A percentile compares a stretch with the other conserved stretches of the same genome.
These are phyloP conservation scores for Mentha longifolia DNA, from an alignment of 257 asterid species.

Conservation along the genomic window DNA sequence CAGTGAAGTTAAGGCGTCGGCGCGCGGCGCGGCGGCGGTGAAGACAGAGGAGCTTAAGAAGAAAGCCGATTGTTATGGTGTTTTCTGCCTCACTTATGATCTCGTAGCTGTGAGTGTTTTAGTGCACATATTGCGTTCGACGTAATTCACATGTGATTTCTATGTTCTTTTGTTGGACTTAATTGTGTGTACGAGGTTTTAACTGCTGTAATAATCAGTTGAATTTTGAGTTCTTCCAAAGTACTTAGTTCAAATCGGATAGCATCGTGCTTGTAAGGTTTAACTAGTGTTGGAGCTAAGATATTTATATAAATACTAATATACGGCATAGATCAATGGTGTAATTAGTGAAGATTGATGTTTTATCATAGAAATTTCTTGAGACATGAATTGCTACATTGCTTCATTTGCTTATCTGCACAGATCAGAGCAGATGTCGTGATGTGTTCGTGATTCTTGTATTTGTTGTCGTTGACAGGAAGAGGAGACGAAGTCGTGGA, in stretches of 20 bases:
- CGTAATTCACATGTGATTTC: slow-evolving; percentile 4
- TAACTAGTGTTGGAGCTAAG: not conserved
- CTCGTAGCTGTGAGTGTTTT: slow-evolving; percentile 79
- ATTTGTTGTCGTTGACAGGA: slow-evolving; percentile 55
- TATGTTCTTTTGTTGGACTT: not conserved
- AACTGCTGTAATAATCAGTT: not conserved
- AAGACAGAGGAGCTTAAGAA: slow-evolving; percentile 68
- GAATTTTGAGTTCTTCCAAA: not conserved
- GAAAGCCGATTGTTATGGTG: slow-evolving; percentile 87
- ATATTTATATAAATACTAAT: not conserved
- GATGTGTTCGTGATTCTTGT: not conserved
- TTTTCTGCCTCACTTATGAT: slow-evolving; percentile 97
- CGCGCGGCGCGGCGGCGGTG: slow-evolving; percentile 63
- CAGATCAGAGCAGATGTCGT: not conserved
- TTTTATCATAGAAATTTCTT: not conserved
- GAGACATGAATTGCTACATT: not conserved
- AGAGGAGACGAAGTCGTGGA: slow-evolving; percentile 93
- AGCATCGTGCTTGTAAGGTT: too few species aligned
- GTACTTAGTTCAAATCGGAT: not conserved
- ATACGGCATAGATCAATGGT: not conserved
- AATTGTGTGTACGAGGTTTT: not conserved
- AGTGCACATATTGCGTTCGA: slow-evolving; percentile 24
- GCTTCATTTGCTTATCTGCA: not conserved
- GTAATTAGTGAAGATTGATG: not conserved
- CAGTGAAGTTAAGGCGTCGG: slow-evolving; percentile 85